Percentiles rank a stretch among this genome's conserved stretches.
Conservation (phyloP, 2,329 filamentous ascomycete genomes). For the Fusarium tuaranense region DNA sequence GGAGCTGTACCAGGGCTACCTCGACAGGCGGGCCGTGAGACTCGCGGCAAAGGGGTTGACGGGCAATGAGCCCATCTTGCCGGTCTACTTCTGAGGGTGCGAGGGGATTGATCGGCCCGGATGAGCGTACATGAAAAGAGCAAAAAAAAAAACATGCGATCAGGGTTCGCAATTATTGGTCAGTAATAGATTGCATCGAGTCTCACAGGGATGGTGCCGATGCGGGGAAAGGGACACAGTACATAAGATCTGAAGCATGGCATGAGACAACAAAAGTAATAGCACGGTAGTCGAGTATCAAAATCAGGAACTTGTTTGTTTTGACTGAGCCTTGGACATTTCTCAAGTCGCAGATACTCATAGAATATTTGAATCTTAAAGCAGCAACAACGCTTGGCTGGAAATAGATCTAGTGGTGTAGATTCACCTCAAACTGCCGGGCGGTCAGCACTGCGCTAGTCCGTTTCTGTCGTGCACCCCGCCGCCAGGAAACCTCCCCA, state of each 20-base stretch:
- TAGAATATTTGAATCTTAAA: not conserved
- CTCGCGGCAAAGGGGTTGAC: constrained; percentile 36
- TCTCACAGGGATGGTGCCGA: constrained; percentile 9
- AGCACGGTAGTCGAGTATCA: not conserved
- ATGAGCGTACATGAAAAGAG: not conserved
- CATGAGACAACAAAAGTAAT: not conserved
- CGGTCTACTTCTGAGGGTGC: constrained; percentile 11
- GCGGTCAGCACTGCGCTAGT: constrained; percentile 49
- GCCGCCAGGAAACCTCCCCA: constrained; percentile 44
- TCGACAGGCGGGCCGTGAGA: constrained; percentile 31
- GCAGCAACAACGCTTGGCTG: not conserved
- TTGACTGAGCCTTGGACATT: not conserved
- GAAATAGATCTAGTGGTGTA: not conserved
- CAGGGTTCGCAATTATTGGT: constrained; percentile 12
- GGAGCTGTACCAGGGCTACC: constrained; percentile 38
- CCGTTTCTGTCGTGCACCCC: constrained; percentile 41
- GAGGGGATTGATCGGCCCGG: constrained; percentile 11
- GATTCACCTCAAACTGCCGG: constrained; percentile 49
- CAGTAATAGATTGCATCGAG: constrained; percentile 3
- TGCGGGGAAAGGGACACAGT: not conserved
- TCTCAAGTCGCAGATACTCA: not conserved
- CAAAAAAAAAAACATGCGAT: not conserved
- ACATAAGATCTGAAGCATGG: not conserved
- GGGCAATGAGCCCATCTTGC: constrained; percentile 35
- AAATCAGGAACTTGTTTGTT: not conserved